Percentiles rank a stretch among this genome's conserved stretches.
phyloP scores from a whole-genome alignment of 306 rosid genomes.

The Ceratonia siliqua region DNA sequence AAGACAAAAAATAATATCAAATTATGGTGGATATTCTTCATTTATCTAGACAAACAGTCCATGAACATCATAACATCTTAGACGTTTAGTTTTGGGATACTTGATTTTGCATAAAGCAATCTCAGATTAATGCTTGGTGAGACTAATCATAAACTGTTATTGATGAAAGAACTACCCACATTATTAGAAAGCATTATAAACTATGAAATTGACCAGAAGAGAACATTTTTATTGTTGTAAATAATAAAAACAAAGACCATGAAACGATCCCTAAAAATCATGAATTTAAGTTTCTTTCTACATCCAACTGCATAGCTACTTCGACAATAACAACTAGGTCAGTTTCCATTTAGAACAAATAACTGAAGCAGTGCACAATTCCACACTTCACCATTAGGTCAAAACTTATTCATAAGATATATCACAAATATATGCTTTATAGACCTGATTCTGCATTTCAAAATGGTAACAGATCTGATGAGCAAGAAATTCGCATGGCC shows the following conservation, averaged over 20 bases:
- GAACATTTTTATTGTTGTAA: not conserved
- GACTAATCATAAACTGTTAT: not conserved
- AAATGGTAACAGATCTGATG: not conserved
- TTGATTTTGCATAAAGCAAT: conserved; percentile 10
- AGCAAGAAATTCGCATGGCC: conserved; percentile 10
- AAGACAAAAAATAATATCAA: conserved; percentile 40
- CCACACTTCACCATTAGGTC: not conserved
- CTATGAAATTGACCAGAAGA: conserved; percentile 6
- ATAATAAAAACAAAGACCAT: not conserved
- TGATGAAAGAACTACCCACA: conserved; percentile 11
- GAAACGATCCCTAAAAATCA: conserved; percentile 24
- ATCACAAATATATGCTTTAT: not conserved
- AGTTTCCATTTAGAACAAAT: conserved; percentile 15
- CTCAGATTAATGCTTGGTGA: conserved; percentile 7
- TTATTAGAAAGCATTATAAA: conserved; percentile 20
- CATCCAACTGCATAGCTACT: conserved; percentile 15
- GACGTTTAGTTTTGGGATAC: conserved; percentile 7
- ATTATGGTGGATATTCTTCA: conserved; percentile 14
- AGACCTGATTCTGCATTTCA: not conserved
- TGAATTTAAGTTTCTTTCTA: conserved; percentile 1
- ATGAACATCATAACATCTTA: conserved; percentile 6
- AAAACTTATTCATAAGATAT: conserved; percentile 7
- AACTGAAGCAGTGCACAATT: conserved; percentile 14
- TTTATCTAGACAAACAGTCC: conserved; percentile 15
- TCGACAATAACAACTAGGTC: not conserved